phyloP scores from a whole-genome alignment of 805 yeast species.

The Wickerhamomyces silvicola region DNA sequence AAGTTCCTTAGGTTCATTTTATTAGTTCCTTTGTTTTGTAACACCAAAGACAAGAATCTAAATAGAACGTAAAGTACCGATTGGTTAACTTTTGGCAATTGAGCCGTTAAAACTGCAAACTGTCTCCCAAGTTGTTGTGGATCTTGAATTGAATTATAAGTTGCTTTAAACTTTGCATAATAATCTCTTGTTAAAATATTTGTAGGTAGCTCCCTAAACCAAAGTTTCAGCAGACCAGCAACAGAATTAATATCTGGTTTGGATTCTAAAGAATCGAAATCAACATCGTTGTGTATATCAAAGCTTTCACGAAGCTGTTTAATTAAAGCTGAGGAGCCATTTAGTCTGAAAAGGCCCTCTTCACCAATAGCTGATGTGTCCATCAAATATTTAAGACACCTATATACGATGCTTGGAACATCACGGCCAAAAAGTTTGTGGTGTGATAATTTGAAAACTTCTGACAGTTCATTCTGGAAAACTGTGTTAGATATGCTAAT shows the following conservation, averaged over 20 bases:
- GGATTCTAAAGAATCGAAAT: slow-evolving; percentile 40
- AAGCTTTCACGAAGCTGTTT: slow-evolving; percentile 62
- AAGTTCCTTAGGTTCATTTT: slow-evolving; percentile 80
- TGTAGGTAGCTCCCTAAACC: slow-evolving; percentile 69
- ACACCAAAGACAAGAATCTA: slow-evolving; percentile 58
- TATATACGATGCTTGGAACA: slow-evolving; percentile 66
- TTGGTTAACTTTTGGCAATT: slow-evolving; percentile 47
- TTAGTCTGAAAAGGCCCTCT: slow-evolving; percentile 86
- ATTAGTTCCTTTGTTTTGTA: slow-evolving; percentile 53
- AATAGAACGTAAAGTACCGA: slow-evolving; percentile 62
- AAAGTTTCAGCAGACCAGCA: slow-evolving; percentile 79
- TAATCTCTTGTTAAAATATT: slow-evolving; percentile 57
- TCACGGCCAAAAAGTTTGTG: slow-evolving; percentile 36
- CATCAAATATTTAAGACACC: slow-evolving; percentile 66
- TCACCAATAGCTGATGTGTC: slow-evolving; percentile 68
- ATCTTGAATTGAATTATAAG: slow-evolving; percentile 26
- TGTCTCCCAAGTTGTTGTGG: slow-evolving; percentile 23
- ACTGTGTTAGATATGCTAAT: slow-evolving; percentile 31
- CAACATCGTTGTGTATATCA: slow-evolving; percentile 63
- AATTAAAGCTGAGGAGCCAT: slow-evolving; percentile 80
- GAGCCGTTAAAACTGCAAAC: slow-evolving; percentile 27
- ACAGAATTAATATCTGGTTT: slow-evolving; percentile 73
- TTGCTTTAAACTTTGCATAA: slow-evolving; percentile 32
- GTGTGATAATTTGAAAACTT: slow-evolving; percentile 46
- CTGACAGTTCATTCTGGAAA: slow-evolving; percentile 60